phyloP scores from a whole-genome alignment of 1,284 basidiomycete species.

The Ustilago tritici region DNA sequence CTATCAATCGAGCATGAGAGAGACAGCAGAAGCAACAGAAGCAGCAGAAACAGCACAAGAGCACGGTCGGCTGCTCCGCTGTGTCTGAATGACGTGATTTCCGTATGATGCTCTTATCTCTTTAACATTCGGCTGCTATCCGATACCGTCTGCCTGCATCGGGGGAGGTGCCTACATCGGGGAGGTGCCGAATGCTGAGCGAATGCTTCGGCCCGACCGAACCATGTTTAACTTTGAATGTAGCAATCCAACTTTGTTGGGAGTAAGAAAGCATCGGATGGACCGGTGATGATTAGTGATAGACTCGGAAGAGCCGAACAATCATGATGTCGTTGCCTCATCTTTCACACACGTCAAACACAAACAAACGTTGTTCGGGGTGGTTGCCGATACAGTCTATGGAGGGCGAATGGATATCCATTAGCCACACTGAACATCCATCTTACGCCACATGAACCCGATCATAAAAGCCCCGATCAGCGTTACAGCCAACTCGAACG shows the following conservation, averaged over 20 bases:
- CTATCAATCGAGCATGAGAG: background rate
- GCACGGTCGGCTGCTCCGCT: background rate
- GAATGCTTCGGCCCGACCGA: conserved; percentile 4
- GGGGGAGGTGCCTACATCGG: too few species aligned
- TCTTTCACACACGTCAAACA: background rate
- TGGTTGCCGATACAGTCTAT: background rate
- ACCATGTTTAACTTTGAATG: background rate
- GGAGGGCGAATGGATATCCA: background rate
- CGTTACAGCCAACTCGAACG: conserved; percentile 45
- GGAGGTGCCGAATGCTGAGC: background rate
- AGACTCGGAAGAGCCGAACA: background rate
- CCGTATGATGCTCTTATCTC: background rate
- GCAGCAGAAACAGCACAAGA: background rate
- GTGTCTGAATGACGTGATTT: background rate
- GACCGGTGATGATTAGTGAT: background rate
- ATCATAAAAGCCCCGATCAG: conserved; percentile 44
- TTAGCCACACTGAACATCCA: conserved; percentile 42
- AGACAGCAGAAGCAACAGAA: background rate
- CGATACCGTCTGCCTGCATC: background rate
- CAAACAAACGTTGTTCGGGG: background rate
- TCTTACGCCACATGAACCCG: conserved; percentile 50
- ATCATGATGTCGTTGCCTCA: background rate
- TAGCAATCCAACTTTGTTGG: background rate
- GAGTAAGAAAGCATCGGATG: background rate
- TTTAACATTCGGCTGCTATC: background rate